A percentile compares a stretch with the other conserved stretches of the same genome.
Evolutionary conservation across 768 basidiomycete species (phyloP).

Genomic region (Tylopilus subfusipes): DNA sequence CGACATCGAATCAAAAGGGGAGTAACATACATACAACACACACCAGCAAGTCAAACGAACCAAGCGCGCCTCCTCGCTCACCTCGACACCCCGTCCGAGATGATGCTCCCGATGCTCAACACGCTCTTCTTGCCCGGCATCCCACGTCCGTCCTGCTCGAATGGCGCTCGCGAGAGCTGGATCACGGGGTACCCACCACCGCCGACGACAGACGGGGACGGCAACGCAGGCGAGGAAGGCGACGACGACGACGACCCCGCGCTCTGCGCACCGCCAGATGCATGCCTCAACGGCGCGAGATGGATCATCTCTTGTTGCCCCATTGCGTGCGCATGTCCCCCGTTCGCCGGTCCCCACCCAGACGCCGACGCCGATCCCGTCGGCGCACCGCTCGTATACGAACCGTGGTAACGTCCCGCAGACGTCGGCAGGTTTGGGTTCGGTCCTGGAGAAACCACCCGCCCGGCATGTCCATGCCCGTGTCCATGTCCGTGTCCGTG

Average conservation of each 20-base stretch:
- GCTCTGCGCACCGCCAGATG: conserved; percentile 8
- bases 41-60: neutral
- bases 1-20: neutral
- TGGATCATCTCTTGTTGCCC: conserved; percentile 34
- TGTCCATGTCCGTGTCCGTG: conserved; percentile 16
- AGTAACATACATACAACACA: neutral
- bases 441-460: conserved; percentile 20
- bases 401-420: conserved; percentile 13
- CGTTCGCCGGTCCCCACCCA: conserved; percentile 20
- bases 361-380: neutral
- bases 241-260: conserved; percentile 23
- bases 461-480: conserved; percentile 11
- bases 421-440: conserved; percentile 12
- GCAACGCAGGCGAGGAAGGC: conserved; percentile 28
- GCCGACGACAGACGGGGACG: conserved; percentile 15
- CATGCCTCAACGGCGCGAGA: conserved; percentile 33
- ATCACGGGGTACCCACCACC: conserved; percentile 25
- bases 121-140: conserved; percentile 54
- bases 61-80: neutral
- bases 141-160: conserved; percentile 29
- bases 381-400: conserved; percentile 6
- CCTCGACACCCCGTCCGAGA: conserved; percentile 42
- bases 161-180: conserved; percentile 31
- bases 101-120: conserved; percentile 68
- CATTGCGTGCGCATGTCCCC: conserved; percentile 15